Evolutionary conservation across 1,284 basidiomycete species (phyloP).

Genomic region (Pyrrhoderma lamaoense): DNA sequence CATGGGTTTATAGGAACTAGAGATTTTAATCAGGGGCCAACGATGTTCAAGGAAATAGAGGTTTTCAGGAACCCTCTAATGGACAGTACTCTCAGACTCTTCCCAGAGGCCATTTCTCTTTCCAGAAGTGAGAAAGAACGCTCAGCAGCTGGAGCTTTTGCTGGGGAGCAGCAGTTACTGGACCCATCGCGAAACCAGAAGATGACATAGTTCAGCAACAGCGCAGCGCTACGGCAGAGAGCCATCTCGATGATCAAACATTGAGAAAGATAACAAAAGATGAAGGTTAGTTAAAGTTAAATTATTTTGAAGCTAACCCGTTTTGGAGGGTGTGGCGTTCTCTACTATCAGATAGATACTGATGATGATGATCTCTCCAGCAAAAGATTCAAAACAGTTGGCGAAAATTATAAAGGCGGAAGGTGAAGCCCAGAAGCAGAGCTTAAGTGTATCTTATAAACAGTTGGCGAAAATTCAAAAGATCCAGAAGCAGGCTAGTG

Average conservation of each 20-base stretch:
- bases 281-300: slow-evolving; percentile 7
- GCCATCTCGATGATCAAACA: background rate
- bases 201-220: slow-evolving; percentile 5
- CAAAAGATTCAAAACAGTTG: slow-evolving; percentile 17
- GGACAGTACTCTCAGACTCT: too few species aligned
- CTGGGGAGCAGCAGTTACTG: slow-evolving; percentile 12
- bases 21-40: background rate
- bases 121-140: background rate
- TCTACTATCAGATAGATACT: background rate
- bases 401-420: slow-evolving; percentile 19
- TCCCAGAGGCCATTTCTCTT: too few species aligned
- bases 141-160: slow-evolving; percentile 10
- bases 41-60: background rate
- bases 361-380: background rate
- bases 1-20: background rate
- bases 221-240: slow-evolving; percentile 14
- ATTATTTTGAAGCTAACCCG: background rate
- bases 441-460: slow-evolving; percentile 8
- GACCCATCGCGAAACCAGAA: slow-evolving; percentile 6
- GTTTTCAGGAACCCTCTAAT: background rate
- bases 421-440: slow-evolving; percentile 15
- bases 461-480: slow-evolving; percentile 18
- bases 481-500: slow-evolving; percentile 17
- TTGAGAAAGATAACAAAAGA: slow-evolving; percentile 12
- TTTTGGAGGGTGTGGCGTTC: background rate